Conservation (phyloP, 192 early-diverging fungal species). For the Backusella tarrabulga region DNA sequence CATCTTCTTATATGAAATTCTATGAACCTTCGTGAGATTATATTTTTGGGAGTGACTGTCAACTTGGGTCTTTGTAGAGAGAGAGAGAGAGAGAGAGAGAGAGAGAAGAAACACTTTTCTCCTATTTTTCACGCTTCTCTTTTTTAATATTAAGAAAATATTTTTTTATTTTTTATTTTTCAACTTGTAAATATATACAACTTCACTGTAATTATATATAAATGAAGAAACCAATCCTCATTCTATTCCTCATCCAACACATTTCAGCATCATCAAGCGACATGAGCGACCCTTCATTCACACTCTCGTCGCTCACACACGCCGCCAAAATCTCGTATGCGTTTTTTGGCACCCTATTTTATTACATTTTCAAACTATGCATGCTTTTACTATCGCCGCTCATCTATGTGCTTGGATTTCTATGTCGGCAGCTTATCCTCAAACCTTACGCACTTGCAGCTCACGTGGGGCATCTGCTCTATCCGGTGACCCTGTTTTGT, state of each 20-base stretch:
- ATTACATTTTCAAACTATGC: background rate
- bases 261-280: background rate
- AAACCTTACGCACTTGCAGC: conserved; percentile 1
- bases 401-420: background rate
- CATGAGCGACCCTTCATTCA: too few relatives aligned
- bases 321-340: background rate
- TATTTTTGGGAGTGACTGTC: background rate
- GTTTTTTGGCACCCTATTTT: background rate
- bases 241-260: background rate
- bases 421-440: background rate
- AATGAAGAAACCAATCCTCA: background rate
- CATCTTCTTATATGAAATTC: background rate
- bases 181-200: background rate
- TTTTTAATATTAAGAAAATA: too few relatives aligned
- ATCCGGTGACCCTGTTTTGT: conserved; percentile 33
- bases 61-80: too few relatives aligned
- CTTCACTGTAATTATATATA: background rate
- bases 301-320: background rate
- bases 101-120: too few relatives aligned
- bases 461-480: conserved; percentile 24
- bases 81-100: too few relatives aligned
- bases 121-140: too few relatives aligned
- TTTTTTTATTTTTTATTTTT: background rate
- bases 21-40: background rate
- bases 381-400: background rate